These are phyloP conservation scores for Flaveria trinervia DNA, from an alignment of 129 eudicot genomes.

Conservation along the genomic window DNA sequence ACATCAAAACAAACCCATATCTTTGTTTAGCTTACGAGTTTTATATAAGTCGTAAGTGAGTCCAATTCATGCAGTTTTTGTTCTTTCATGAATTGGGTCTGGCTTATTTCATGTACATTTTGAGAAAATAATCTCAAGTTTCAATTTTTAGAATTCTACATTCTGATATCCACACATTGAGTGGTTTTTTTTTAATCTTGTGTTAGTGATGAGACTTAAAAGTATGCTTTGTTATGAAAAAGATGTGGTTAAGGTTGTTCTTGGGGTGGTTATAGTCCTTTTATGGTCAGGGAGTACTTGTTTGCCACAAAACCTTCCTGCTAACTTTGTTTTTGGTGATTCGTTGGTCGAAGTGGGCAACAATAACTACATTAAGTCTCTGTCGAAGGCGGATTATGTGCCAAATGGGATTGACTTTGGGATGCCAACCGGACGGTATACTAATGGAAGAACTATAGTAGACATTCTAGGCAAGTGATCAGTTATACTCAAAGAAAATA, in stretches of 20 bases:
- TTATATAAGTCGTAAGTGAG: too few species aligned
- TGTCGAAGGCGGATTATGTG: conserved; percentile 69
- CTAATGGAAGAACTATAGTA: conserved; percentile 81
- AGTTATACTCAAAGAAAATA: neutral
- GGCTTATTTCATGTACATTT: too few species aligned
- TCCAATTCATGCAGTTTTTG: too few species aligned
- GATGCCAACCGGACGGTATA: conserved; percentile 77
- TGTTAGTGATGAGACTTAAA: neutral
- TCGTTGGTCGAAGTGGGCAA: conserved; percentile 88
- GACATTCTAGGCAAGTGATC: conserved; percentile 73
- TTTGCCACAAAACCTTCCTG: conserved; percentile 39
- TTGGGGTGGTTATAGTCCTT: neutral
- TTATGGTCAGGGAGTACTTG: conserved; percentile 28
- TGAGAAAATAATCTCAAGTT: too few species aligned
- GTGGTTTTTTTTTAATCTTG: neutral
- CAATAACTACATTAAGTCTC: conserved; percentile 71
- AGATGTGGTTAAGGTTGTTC: neutral
- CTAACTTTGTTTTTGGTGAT: conserved; percentile 84
- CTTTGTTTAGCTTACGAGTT: too few species aligned
- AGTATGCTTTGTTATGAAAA: neutral
- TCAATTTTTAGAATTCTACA: too few species aligned
- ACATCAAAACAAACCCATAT: too few species aligned
- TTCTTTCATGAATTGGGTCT: too few species aligned
- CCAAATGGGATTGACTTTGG: conserved; percentile 96
- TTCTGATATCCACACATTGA: neutral